Percentiles rank a stretch among this genome's conserved stretches.
These are phyloP conservation scores for Sinapis alba DNA, from an alignment of 441 rosid genomes.

Conservation along the genomic window DNA sequence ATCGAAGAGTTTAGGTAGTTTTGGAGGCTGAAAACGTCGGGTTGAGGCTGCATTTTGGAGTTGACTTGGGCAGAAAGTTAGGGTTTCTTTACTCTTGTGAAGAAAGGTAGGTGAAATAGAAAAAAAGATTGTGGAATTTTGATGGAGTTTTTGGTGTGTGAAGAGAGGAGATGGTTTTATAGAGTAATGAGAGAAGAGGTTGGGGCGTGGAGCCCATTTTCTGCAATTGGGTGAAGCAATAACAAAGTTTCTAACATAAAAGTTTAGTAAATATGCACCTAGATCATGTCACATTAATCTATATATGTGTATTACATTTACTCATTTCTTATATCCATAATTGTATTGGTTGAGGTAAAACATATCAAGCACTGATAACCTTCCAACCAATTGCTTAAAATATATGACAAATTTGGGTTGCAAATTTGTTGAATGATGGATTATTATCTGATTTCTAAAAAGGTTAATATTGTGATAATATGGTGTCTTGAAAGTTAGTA, in stretches of 20 bases:
- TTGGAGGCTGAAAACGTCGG: slow-evolving; percentile 33
- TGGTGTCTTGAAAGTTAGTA: background rate
- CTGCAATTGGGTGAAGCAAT: slow-evolving; percentile 47
- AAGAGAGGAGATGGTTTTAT: slow-evolving; percentile 51
- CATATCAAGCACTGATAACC: background rate
- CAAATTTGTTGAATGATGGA: background rate
- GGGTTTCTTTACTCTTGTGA: background rate
- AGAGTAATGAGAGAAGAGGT: slow-evolving; percentile 44
- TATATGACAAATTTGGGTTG: background rate
- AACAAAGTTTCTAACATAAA: slow-evolving; percentile 13
- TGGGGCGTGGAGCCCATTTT: slow-evolving; percentile 47
- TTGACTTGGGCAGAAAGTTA: slow-evolving; percentile 37
- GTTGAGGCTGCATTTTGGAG: slow-evolving; percentile 56
- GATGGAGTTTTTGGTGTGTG: slow-evolving; percentile 33
- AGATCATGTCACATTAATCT: slow-evolving; percentile 18
- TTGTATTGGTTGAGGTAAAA: slow-evolving; percentile 14
- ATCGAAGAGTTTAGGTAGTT: slow-evolving; percentile 43
- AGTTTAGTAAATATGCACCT: slow-evolving; percentile 19
- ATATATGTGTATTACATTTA: background rate
- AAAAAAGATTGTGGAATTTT: slow-evolving; percentile 3
- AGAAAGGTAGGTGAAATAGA: slow-evolving; percentile 26
- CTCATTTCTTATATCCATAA: slow-evolving; percentile 16
- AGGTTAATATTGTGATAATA: background rate
- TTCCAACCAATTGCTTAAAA: background rate
- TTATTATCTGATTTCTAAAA: background rate